Base-by-base conservation (phyloP, 225 moss, liverwort and hornwort genomes). In the Marchantia paleacea region DNA sequence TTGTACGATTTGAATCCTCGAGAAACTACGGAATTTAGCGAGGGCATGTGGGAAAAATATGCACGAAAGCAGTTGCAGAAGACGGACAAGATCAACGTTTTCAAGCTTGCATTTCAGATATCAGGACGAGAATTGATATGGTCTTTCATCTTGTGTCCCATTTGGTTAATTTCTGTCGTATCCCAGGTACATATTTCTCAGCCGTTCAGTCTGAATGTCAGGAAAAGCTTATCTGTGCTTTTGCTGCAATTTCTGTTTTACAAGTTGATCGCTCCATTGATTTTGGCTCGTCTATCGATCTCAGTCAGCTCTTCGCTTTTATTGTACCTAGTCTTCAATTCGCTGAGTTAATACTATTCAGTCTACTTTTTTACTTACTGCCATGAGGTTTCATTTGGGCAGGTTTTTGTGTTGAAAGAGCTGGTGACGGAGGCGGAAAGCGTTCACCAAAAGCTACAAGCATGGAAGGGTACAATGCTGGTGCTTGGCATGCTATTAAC, bases 401-500 rank as follows among this genome's bases (percentile, higher is more conserved):
- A 39, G 39, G 39, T 39, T 39, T 39, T 39, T 5, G 39, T 39
- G 18, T 63, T 99, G 78, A 91, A 82, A 87, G 85, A 76, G 1
- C 55, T 99, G 57, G 93, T 99, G 48, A 54, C 14, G 64, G 87
- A 88, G 69, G 90, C 94, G 22, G 82, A 91, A 76, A 39, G 5
- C 39, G 3, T 39, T 39, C 39, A 39, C 39, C 39, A 39, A 29
- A 57, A 49, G 66, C 80, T 4, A 20, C 83, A 0, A 79, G 55
- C 72, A 83, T 99, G 97, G 97, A 90, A 90, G 89, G 95, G 89
- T 16, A 50, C 86, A 25, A 48, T 99, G 24, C 74, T 99, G 80
- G 92, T 99, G 62, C 80, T 81, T 3, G 91, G 92, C 65, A 95
- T 95, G 95, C 30, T 91, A 51, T 63, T 87, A 7, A 89, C 90